Evolutionary conservation across 208 protist species (phyloP).

Genomic region (Trypanosoma rangeli): DNA sequence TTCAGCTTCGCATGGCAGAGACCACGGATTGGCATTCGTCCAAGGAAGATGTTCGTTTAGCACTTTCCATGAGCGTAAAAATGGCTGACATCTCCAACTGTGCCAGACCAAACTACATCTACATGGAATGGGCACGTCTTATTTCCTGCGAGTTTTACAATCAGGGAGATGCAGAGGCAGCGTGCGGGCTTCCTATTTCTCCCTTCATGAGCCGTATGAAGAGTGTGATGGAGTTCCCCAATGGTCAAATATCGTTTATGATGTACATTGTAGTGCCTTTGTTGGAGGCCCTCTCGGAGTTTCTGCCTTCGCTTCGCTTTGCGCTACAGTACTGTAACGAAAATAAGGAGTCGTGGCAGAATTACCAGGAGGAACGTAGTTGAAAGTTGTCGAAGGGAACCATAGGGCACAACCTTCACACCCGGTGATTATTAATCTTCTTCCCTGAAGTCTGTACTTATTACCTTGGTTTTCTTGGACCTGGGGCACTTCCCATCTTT

Average conservation of each 20-base stretch:
- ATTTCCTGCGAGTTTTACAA: conserved; percentile 93
- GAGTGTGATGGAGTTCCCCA: conserved; percentile 78
- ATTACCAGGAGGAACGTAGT: conserved; percentile 36
- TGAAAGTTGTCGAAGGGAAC: not conserved
- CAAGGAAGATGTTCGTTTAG: conserved; percentile 85
- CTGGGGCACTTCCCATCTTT: conserved; percentile 3
- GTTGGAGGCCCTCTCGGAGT: conserved; percentile 80
- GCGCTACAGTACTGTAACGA: conserved; percentile 71
- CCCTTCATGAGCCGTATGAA: conserved; percentile 93
- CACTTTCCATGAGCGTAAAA: conserved; percentile 93
- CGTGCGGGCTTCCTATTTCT: conserved; percentile 78
- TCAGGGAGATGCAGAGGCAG: conserved; percentile 91
- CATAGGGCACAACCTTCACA: conserved; percentile 8
- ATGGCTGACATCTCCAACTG: conserved; percentile 95
- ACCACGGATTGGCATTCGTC: conserved; percentile 68
- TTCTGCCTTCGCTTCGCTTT: conserved; percentile 85
- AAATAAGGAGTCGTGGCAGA: conserved; percentile 86
- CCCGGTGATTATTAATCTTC: not conserved
- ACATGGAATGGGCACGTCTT: conserved; percentile 89
- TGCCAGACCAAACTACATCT: conserved; percentile 84
- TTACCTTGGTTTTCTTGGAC: conserved; percentile 15
- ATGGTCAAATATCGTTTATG: conserved; percentile 92
- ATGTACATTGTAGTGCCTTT: conserved; percentile 92
- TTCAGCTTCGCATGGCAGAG: conserved; percentile 74
- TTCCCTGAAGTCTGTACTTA: not conserved